A percentile compares a stretch with the other conserved stretches of the same genome.
These are phyloP conservation scores for Aspergillus proliferans DNA, from an alignment of 2,329 filamentous ascomycete genomes.

Conservation along the genomic window DNA sequence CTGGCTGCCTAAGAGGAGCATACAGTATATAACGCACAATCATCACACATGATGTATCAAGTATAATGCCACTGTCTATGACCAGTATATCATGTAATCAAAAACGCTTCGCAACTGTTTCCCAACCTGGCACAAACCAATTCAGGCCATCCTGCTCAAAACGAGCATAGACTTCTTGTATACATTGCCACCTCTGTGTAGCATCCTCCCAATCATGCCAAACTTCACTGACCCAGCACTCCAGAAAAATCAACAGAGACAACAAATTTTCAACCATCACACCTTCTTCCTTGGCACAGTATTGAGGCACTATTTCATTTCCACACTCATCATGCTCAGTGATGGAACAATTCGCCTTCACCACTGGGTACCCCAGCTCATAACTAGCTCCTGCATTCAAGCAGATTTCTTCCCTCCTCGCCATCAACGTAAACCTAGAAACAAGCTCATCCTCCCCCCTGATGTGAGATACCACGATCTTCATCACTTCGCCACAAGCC, in stretches of 20 bases:
- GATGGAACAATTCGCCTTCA: neutral
- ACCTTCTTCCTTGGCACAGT: neutral
- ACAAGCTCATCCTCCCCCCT: neutral
- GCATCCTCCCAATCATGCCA: neutral
- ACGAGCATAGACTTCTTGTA: neutral
- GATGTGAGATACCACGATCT: neutral
- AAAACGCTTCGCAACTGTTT: neutral
- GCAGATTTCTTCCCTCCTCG: neutral
- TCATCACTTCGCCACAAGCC: neutral
- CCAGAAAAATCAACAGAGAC: neutral
- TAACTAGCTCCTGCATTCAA: neutral
- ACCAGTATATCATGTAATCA: too few species aligned
- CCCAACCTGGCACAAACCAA: neutral
- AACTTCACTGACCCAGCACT: neutral
- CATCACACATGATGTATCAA: too few species aligned
- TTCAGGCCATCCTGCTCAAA: neutral
- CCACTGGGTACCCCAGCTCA: neutral
- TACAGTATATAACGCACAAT: too few species aligned
- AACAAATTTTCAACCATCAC: neutral
- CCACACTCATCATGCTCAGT: neutral
- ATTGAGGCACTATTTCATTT: neutral
- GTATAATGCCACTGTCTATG: too few species aligned
- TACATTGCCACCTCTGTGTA: neutral
- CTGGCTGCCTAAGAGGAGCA: too few species aligned
- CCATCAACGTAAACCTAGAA: neutral